These are phyloP conservation scores for Epichloe brachyelytri DNA, from an alignment of 2,329 filamentous ascomycete genomes.

Conservation along the genomic window DNA sequence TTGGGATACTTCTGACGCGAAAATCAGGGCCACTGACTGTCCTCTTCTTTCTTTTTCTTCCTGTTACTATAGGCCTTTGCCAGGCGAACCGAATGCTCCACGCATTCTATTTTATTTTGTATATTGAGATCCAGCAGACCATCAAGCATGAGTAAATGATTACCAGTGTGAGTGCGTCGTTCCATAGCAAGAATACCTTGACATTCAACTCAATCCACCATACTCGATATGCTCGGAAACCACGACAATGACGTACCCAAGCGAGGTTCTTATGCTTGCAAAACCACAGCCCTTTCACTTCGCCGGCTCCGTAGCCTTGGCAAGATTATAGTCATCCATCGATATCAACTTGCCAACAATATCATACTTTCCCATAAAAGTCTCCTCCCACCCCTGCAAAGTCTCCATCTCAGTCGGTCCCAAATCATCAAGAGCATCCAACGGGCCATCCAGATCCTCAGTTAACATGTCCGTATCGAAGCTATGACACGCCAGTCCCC, in stretches of 20 bases:
- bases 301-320: conserved; percentile 2
- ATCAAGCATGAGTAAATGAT: neutral
- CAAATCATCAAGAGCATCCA: conserved; percentile 65
- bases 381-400: conserved; percentile 80
- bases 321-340: conserved; percentile 24
- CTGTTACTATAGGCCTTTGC: neutral
- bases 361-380: conserved; percentile 86
- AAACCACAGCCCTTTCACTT: neutral
- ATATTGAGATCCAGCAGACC: neutral
- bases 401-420: conserved; percentile 68
- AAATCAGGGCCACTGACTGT: conserved; percentile 4
- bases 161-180: neutral
- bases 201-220: too few species aligned
- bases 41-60: conserved; percentile 9
- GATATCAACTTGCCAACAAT: conserved; percentile 79
- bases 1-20: conserved; percentile 12
- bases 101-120: neutral
- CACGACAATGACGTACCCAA: too few species aligned
- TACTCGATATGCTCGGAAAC: too few species aligned
- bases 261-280: too few species aligned
- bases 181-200: neutral
- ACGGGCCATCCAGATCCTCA: conserved; percentile 69
- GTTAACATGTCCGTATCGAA: conserved; percentile 96
- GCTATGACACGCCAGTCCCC: conserved; percentile 78
- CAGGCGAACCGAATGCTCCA: neutral